phyloP scores from a whole-genome alignment of 2,329 filamentous ascomycete species.

The Aspergillus sp. region DNA sequence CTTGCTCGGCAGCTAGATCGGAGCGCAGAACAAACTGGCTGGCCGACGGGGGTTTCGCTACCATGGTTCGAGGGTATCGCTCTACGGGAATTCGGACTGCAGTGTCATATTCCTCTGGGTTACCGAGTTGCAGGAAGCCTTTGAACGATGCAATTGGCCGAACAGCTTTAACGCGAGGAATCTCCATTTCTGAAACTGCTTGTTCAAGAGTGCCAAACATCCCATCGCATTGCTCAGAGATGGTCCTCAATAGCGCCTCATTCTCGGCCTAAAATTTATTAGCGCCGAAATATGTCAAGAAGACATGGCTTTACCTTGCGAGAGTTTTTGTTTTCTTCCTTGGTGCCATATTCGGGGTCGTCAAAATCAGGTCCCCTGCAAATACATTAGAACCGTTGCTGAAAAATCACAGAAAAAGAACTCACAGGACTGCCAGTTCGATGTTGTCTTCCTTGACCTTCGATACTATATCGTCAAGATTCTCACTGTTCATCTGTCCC shows the following conservation, averaged over 20 bases:
- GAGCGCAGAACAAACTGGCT: conserved; percentile 68
- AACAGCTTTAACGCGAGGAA: conserved; percentile 73
- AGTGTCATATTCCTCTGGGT: conserved; percentile 69
- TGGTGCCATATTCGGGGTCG: conserved; percentile 82
- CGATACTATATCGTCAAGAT: conserved; percentile 65
- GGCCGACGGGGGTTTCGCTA: conserved; percentile 71
- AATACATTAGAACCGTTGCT: conserved; percentile 24
- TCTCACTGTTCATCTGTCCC: conserved; percentile 70
- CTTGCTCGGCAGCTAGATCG: conserved; percentile 48
- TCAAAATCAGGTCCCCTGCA: conserved; percentile 87
- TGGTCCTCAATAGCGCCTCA: conserved; percentile 64
- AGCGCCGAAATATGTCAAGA: not conserved
- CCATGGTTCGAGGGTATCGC: conserved; percentile 82
- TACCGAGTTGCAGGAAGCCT: conserved; percentile 76
- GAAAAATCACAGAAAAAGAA: conserved; percentile 17
- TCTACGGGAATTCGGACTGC: conserved; percentile 84
- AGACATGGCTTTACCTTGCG: conserved; percentile 57
- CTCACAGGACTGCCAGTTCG: conserved; percentile 75
- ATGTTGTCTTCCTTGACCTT: conserved; percentile 77
- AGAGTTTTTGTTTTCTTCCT: conserved; percentile 79
- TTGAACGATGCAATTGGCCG: conserved; percentile 77
- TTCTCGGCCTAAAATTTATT: conserved; percentile 59
- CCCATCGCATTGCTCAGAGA: conserved; percentile 70
- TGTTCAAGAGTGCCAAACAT: conserved; percentile 81
- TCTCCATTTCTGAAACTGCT: conserved; percentile 76